Evolutionary conservation across 805 yeast species (phyloP), one percentile per base, ranked within the genome.

Genomic region (Hanseniaspora occidentalis): DNA sequence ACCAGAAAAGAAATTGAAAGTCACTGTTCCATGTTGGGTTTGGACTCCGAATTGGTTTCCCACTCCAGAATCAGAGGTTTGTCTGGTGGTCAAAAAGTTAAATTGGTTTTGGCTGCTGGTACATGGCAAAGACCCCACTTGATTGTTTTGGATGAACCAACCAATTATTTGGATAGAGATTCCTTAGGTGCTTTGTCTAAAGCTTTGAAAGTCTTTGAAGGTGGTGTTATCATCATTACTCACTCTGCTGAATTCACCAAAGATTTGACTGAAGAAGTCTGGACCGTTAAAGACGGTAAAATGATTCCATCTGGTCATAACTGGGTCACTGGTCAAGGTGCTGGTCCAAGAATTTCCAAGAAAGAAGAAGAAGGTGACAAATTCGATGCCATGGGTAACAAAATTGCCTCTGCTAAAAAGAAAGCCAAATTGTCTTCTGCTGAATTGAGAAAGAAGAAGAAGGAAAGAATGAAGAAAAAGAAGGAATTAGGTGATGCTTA

Each of bases 391-490:
- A 85, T 92, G 94, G 99, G 99, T 77, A 92, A 92, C 95, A 92
- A 92, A 94, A 79, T 92, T 70, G 88, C 85, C 62, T 72, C 83
- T 66, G 84, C 75, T 67, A 84, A 86, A 83, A 92, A 92, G 94
- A 88, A 83, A 80, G 75, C 77, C 70, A 92, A 92, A 84, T 77
- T 92, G 65, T 84, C 96, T 56, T 86, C 97, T 66, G 96, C 98
- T 54, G 99, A 92, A 72, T 76, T 89, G 69, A 85, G 99, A 81
- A 92, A 92, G 96, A 92, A 92, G 96, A 92, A 92, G 96, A 92
- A 92, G 95, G 98, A 92, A 76, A 86, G 99, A 81, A 88, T 92
- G 97, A 85, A 83, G 83, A 92, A 89, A 94, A 92, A 89, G 96
- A 92, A 92, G 94, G 95, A 82, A 70, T 70, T 88, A 66, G 97